Evolutionary conservation across 306 rosid genomes (phyloP), one percentile per base, ranked within the genome.

Genomic region (Vachellia pachyceras): DNA sequence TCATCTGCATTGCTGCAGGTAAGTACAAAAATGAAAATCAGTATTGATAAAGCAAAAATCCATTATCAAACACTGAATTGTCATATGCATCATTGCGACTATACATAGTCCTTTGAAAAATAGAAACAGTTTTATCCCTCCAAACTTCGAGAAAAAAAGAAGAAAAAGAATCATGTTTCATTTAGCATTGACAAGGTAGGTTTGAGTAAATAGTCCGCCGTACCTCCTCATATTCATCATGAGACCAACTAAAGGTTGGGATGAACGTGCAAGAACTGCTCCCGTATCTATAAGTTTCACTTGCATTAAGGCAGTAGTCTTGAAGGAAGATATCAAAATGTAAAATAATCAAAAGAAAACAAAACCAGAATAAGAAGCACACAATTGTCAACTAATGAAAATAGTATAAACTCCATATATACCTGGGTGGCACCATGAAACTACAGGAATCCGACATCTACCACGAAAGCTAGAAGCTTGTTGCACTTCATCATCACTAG

Each of bases 191-290:
- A 70, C 73, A 52, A 29, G 36, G 45, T 36, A 47, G 25, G 65
- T 80, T 83, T 76, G 81, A 86, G 54, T 66, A 76, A 72, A 69
- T 60, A 79, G 40, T 55, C 52, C 29, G 45, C 49, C 82, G 89
- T 93, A 95, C 99, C 99, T 95, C 90, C 98, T 91, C 94, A 90
- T 88, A 85, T 91, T 95, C 96, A 89, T 91, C 99, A 95, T 92
- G 82, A 95, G 85, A 80, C 99, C 99, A 87, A 93, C 98, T 78
- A 93, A 80, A 64, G 99, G 99, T 84, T 95, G 99, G 83, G 99
- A 90, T 78, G 99, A 95, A 74, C 98, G 98, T 77, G 99, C 98
- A 88, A 95, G 97, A 66, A 90, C 99, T 52, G 98, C 99, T 86
- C 99, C 99, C 25, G 90, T 90, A 82, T 68, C 99, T 95, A 84